phyloP scores from a whole-genome alignment of 108 stramenopile genomes.

The Seminavis robusta region DNA sequence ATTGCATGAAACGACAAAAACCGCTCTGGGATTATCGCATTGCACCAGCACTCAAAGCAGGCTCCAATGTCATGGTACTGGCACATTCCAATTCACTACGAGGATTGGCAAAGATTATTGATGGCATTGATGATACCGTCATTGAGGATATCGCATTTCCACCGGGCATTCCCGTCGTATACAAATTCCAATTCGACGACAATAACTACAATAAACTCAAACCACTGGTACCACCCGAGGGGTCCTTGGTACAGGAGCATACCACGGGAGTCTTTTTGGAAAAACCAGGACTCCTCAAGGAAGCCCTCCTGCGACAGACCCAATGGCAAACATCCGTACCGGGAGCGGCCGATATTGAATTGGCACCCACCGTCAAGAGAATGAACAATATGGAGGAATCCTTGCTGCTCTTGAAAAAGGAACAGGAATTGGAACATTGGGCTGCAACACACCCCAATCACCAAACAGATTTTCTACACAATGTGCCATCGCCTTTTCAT shows the following conservation, averaged over 20 bases:
- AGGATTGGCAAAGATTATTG: slow-evolving; percentile 27
- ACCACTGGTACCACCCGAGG: slow-evolving; percentile 31
- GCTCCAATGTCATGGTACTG: slow-evolving; percentile 72
- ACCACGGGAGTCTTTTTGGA: slow-evolving; percentile 48
- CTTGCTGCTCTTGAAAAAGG: slow-evolving; percentile 38
- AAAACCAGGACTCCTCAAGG: slow-evolving; percentile 51
- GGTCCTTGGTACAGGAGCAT: slow-evolving; percentile 32
- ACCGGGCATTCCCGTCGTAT: slow-evolving; percentile 65
- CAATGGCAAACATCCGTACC: slow-evolving; percentile 9
- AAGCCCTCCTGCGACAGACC: slow-evolving; percentile 43
- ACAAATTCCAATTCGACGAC: slow-evolving; percentile 27
- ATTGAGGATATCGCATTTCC: slow-evolving; percentile 71
- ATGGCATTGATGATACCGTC: slow-evolving; percentile 39
- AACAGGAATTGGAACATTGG: slow-evolving; percentile 37
- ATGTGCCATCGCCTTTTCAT: too few relatives aligned
- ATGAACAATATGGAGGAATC: slow-evolving; percentile 40
- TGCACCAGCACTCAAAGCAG: slow-evolving; percentile 39
- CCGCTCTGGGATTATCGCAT: slow-evolving; percentile 73
- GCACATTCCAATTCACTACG: slow-evolving; percentile 79
- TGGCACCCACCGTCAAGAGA: not conserved
- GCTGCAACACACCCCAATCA: too few relatives aligned
- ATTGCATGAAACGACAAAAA: slow-evolving; percentile 52
- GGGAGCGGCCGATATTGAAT: slow-evolving; percentile 15
- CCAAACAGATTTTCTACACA: too few relatives aligned
- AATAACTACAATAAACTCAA: slow-evolving; percentile 12